Evolutionary conservation across 495 filamentous ascomycete species (phyloP), one percentile per base, ranked within the genome.

Genomic region (Patellaria atrata): DNA sequence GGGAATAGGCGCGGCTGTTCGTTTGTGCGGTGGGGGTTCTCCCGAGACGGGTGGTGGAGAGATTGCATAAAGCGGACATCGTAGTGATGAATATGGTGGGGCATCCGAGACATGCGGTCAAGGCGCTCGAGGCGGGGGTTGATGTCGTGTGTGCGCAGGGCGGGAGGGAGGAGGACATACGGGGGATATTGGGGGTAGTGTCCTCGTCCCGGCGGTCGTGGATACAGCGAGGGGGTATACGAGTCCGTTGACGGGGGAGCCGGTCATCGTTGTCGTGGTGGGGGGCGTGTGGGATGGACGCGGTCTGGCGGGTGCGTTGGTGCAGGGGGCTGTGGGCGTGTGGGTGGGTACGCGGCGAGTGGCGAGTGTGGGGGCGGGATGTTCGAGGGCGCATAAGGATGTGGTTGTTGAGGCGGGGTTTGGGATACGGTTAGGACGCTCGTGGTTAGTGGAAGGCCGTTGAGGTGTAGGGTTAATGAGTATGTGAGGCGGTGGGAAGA

Each of bases 81-180:
- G 50, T 87, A 29, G 63, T 91, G 15, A 91, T 91, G 83, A 93
- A 91, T 52, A 93, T 93, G 84, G 83, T 91, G n/a, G 84, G 84
- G 0, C 72, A 77, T 31, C 83, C 83, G n/a, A 78, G 73, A 47
- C 84, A 93, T 53, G 83, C 83, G 0, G 67, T 70, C 47, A 89
- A 91, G 62, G 83, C 83, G 18, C 63, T 93, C 3, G 67, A 77
- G 25, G 64, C 71, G 0, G 84, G 83, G 8, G 79, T 84, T 11
- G 83, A 92, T 54, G 74, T 92, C 50, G 72, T 92, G 6, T 89
- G 82, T 46, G 57, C 58, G 17, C 58, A 62, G 31, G 58, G 58
- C 10, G 55, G 55, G 58, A 62, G 33, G 58, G 57, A 15, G 58
- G 58, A 1, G 58, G 58, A 16, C 58, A 62, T 28, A 62, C 58